Evolutionary conservation across 495 filamentous ascomycete species (phyloP), one percentile per base, ranked within the genome.

Genomic region (Podospora appendiculata): DNA sequence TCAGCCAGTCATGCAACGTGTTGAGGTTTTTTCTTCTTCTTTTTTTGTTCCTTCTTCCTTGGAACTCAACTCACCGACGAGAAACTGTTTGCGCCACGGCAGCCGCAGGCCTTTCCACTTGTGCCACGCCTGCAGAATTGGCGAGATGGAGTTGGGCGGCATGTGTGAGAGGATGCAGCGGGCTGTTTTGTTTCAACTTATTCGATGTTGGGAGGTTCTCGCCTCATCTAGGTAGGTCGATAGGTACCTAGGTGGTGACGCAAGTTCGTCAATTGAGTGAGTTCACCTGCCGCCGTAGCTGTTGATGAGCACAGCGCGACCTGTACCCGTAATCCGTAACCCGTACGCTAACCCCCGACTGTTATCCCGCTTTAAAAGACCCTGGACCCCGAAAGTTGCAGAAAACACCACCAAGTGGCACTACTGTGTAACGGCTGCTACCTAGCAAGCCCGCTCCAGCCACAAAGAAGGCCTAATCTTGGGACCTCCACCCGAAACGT

Each of bases 101-200:
- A 97, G 72, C 38, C 80, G 77, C 25, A 94, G 73, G 18, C 79
- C 75, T 61, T 95, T 96, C 90, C 90, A 98, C 63, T 82, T 86
- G 59, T 82, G 86, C 88, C 89, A 96, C 25, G 72, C 62, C 47
- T 63, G 62, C 33, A 65, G 58, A 34, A 80, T 46, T 13, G 71
- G 63, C 11, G 73, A 62, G 45, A 69, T 53, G 35, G 48, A 14
- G 9, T 44, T 41, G 4, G 38, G 8, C 18, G 48, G 10, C 48
- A 50, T 50, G 36, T 16, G 39, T 33, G 39, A 13, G 16, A 12
- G 7, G 38, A 12, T 41, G 11, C 38, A 12, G 11, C 14, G 7
- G 14, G 7, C 38, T 41, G 2, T 41, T 41, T 41, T 12, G 38
- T 1, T 41, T 12, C 38, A 41, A 41, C 7, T 12, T 16, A 41